phyloP scores from a whole-genome alignment of 768 basidiomycete species.

The Trametes villosa region DNA sequence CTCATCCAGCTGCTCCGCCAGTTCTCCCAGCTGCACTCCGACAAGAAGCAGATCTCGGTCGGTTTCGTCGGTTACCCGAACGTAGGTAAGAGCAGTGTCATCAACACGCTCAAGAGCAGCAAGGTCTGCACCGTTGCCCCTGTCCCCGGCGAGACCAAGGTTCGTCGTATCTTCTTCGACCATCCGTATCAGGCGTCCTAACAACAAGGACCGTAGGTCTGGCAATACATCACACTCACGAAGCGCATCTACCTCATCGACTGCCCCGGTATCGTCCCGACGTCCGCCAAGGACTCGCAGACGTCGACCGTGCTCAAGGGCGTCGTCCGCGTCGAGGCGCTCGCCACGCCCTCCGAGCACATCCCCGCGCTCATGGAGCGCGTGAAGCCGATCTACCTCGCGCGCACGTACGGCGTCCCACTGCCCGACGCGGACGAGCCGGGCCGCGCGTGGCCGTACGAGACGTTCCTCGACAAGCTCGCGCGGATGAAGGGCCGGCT shows the following conservation, averaged over 20 bases:
- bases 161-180: constrained; percentile 23
- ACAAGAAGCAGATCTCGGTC: constrained; percentile 99
- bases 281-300: constrained; percentile 88
- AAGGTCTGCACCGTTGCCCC: constrained; percentile 98
- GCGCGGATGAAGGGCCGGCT: constrained; percentile 92
- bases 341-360: constrained; percentile 91
- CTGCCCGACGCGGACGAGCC: constrained; percentile 62
- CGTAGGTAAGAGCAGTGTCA: constrained; percentile 95
- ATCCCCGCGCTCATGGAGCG: constrained; percentile 86
- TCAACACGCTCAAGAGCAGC: constrained; percentile 97
- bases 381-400: constrained; percentile 91
- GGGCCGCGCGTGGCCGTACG: constrained; percentile 64
- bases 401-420: constrained; percentile 78
- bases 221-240: constrained; percentile 99
- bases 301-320: constrained; percentile 95
- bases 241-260: constrained; percentile 98
- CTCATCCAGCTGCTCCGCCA: constrained; percentile 96
- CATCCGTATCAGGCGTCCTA: too few relatives aligned
- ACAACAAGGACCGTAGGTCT: constrained; percentile 52
- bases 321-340: constrained; percentile 93
- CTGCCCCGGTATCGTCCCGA: constrained; percentile 97
- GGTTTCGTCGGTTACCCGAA: constrained; percentile 99
- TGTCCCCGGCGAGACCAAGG: constrained; percentile 96
- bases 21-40: constrained; percentile 95
- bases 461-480: constrained; percentile 80